Conservation (phyloP, 805 yeast genomes). For the Kockiozyma suomiensis region DNA sequence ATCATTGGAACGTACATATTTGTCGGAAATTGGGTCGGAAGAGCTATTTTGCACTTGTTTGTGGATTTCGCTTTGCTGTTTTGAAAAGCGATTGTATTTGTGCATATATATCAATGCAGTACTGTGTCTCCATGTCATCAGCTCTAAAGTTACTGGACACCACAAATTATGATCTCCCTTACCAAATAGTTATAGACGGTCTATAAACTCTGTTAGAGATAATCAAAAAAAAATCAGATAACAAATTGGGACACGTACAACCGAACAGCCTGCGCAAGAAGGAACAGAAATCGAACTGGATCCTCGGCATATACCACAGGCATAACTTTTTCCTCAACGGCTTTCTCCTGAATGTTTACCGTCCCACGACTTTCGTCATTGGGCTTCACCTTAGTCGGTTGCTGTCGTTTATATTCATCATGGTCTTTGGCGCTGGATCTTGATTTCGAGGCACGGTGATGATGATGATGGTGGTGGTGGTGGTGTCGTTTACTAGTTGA, state of each 20-base stretch:
- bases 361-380: too few relatives aligned
- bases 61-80: not conserved
- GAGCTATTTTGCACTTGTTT: too few relatives aligned
- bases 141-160: too few relatives aligned
- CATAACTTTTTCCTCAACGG: not conserved
- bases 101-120: conserved; percentile 13
- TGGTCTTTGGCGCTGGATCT: not conserved
- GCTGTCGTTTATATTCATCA: not conserved
- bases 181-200: conserved; percentile 14
- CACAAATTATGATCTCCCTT: not conserved
- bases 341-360: too few relatives aligned
- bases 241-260: not conserved
- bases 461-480: not conserved
- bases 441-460: not conserved
- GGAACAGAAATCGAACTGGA: not conserved
- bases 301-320: not conserved
- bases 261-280: conserved; percentile 3
- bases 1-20: conserved; percentile 11
- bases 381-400: too few relatives aligned
- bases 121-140: not conserved
- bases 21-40: conserved; percentile 10
- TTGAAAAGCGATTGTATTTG: not conserved
- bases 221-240: not conserved
- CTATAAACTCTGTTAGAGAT: not conserved
- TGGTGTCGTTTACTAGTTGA: too few relatives aligned